Percentiles rank a stretch among this genome's conserved stretches.
These are phyloP conservation scores for Dioscorea alata DNA, from an alignment of 106 monocot species.

Conservation along the genomic window DNA sequence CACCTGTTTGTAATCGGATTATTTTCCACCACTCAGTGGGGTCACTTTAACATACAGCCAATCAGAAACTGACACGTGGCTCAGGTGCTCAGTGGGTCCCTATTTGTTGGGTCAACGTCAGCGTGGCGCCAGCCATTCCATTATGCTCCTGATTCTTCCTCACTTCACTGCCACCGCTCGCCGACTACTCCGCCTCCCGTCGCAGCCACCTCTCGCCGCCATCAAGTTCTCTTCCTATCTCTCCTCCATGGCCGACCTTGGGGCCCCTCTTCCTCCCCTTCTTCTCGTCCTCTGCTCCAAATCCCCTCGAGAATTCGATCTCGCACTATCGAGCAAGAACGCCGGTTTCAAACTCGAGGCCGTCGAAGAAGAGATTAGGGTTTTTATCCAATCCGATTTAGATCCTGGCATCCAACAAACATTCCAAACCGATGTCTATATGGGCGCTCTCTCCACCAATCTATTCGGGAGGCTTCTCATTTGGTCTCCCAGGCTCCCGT, in stretches of 20 bases:
- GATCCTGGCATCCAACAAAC: constrained; percentile 3
- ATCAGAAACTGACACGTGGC: no score
- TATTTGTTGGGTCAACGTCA: background rate
- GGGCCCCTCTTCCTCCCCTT: background rate
- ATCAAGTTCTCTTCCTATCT: background rate
- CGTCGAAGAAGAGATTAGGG: constrained; percentile 17
- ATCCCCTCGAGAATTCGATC: constrained; percentile 28
- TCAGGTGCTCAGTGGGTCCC: no score
- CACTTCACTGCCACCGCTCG: background rate
- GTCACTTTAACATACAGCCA: no score
- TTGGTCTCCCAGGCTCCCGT: constrained; percentile 62
- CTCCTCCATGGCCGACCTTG: background rate
- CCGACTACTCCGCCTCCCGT: background rate
- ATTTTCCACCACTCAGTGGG: no score
- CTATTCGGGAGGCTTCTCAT: constrained; percentile 49
- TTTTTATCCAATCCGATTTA: constrained; percentile 28
- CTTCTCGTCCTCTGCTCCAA: constrained; percentile 37
- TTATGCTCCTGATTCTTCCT: no score
- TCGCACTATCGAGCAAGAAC: constrained; percentile 28
- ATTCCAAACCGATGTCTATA: constrained; percentile 26
- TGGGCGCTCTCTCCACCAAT: constrained; percentile 32
- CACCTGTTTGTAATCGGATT: no score
- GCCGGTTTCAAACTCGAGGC: constrained; percentile 21
- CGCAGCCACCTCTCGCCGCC: background rate
- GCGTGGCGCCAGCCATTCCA: background rate